Base-by-base conservation (phyloP, 2,329 filamentous ascomycete genomes). In the Didymellaceae sp. region DNA sequence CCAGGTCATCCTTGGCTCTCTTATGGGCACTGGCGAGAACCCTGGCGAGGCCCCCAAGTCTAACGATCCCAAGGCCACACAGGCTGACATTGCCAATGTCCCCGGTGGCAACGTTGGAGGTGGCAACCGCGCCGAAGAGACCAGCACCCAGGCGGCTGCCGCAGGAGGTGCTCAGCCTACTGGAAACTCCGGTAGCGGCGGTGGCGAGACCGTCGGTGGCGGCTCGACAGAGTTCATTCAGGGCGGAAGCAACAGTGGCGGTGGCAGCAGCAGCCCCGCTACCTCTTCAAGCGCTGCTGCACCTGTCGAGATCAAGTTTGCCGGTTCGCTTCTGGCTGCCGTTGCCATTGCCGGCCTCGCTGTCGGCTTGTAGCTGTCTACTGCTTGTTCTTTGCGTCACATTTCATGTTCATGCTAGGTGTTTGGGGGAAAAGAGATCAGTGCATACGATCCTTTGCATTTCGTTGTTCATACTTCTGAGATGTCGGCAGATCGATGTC, bases 11-110 rank as follows among this genome's bases (percentile, higher is more conserved):
- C 81, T 99, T 22, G 87, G 85, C 58, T 94, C 89, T 18, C 84
- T 97, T 56, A 77, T 86, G 44, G 92, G 86, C n/a, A 90, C 89
- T 1, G 94, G 94, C 43, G 81, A 87, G 32, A 82, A 97, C 68
- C 90, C 80, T 13, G 76, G 77, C 17, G 77, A 79, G 32, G 68
- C 74, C 25, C 66, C 75, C 20, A 62, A 66, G 31, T 65, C 68
- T n/a, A 67, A 68, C 8, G 61, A 67, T 24, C 46, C 58, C 5
- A 40, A 71, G 20, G 42, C 63, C 17, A 54, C 67, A 0, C 67
- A 70, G 11, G 58, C 68, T 18, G 58, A 63, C 24, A 74, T 75
- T 9, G 74, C 80, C 47, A 81, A 79, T 37, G 78, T 86, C 20
- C 83, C 83, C 20, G 84, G 83, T 70, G 74, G 84, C 21, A 78